A percentile compares a stretch with the other conserved stretches of the same genome.
Conservation (phyloP, 495 filamentous ascomycete species). For the Daldinia concentrica region DNA sequence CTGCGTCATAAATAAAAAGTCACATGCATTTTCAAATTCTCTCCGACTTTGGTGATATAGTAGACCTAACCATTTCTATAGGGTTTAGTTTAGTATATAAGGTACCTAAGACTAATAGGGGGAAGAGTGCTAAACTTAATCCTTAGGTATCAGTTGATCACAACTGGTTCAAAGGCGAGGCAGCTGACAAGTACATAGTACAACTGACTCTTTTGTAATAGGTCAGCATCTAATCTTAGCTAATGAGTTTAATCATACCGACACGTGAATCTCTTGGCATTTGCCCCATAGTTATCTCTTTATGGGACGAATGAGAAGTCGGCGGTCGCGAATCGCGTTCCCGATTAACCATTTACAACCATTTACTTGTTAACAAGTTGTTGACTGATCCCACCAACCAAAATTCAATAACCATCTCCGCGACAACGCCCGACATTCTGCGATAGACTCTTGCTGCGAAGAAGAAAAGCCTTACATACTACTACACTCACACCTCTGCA, state of each 20-base stretch:
- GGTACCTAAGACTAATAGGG: neutral
- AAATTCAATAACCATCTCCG: constrained; percentile 37
- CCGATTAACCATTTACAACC: constrained; percentile 5
- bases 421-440: constrained; percentile 37
- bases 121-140: neutral
- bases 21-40: neutral
- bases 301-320: constrained; percentile 32
- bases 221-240: constrained; percentile 2
- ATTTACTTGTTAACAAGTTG: constrained; percentile 37
- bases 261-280: constrained; percentile 42
- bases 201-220: neutral
- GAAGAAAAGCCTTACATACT: constrained; percentile 5
- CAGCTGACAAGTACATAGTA: constrained; percentile 2
- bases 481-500: constrained; percentile 10
- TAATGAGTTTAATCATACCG: constrained; percentile 2
- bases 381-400: constrained; percentile 42
- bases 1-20: neutral
- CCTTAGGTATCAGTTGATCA: too few relatives aligned
- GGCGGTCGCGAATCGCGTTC: constrained; percentile 48
- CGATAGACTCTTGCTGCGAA: constrained; percentile 16
- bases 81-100: too few relatives aligned
- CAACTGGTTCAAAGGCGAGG: neutral
- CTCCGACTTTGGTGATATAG: neutral
- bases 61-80: neutral
- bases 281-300: constrained; percentile 22